Percentiles rank a stretch among this genome's conserved stretches.
These are phyloP conservation scores for Jaltomata sinuosa DNA, from an alignment of 257 asterid genomes.

Conservation along the genomic window DNA sequence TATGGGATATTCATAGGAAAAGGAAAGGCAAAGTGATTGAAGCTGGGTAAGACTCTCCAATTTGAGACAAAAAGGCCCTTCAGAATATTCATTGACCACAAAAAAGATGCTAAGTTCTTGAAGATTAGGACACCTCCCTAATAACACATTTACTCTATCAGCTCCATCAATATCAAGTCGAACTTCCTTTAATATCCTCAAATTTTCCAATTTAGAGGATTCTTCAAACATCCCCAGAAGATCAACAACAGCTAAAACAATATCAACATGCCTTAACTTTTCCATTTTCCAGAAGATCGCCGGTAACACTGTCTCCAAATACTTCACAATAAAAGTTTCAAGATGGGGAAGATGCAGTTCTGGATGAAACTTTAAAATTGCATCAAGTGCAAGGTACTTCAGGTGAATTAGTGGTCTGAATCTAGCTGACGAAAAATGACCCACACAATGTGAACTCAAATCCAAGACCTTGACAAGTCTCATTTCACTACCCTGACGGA, in stretches of 20 bases:
- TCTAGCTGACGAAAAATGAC: background rate
- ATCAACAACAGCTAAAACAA: too few species aligned
- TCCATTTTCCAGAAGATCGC: background rate
- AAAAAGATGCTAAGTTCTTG: background rate
- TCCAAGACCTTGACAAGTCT: background rate
- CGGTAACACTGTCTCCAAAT: background rate
- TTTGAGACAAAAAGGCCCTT: background rate
- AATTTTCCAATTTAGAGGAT: background rate
- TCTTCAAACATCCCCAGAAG: too few species aligned
- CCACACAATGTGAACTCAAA: background rate
- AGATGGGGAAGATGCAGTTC: background rate
- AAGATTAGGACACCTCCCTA: background rate
- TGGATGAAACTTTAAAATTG: rapidly evolving
- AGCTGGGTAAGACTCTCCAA: background rate
- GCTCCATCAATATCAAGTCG: background rate
- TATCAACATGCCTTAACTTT: background rate
- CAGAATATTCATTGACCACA: background rate
- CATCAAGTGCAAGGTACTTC: background rate
- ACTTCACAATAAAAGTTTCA: background rate
- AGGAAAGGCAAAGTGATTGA: background rate
- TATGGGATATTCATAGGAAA: rapidly evolving
- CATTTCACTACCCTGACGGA: background rate
- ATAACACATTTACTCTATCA: background rate
- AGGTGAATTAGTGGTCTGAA: background rate
- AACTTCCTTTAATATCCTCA: background rate